Base-by-base conservation (phyloP, 1,284 basidiomycete species). In the Macrocystidia cucumis region DNA sequence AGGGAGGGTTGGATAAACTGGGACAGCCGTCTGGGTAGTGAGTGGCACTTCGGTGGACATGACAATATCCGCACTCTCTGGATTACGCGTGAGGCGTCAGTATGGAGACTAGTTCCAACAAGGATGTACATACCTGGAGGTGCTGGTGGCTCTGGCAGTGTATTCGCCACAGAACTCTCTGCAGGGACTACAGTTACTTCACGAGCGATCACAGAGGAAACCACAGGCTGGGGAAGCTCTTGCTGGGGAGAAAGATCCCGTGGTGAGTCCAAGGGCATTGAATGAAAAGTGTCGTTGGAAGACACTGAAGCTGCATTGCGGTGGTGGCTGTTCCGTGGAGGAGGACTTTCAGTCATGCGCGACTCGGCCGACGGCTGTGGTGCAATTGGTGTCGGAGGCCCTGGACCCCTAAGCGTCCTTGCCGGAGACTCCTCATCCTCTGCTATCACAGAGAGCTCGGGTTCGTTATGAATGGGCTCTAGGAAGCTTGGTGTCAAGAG, bases 391-490 rank as follows among this genome's bases (percentile, higher is more conserved):
- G 11, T 16, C 7, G 29, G 9, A 18, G 11, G 12, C 5, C 5
- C 17, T 5, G 5, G 17, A 30, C 19, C 29, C 12, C 14, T 30
- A 14, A 18, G 11, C 11, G 29, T 65, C 11, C 57, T 56, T 32
- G 76, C 72, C 3, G 52, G 56, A 6, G 61, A 57, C 47, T 84
- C 81, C 29, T 85, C 78, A 33, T 72, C 78, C 55, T 86, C 82
- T 1, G 67, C 75, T 38, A 86, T 86, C 35, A 83, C 64, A 21
- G 80, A 85, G 14, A 85, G 54, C 34, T 77, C 62, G 23, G 54
- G 57, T 32, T 53, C 56, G 21, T 63, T 58, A 23, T 34, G 42
- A 17, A 33, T n/a, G 11, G 45, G 31, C 19, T 33, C 36, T 9
- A 45, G 21, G 28, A 37, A 24, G 9, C 24, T 39, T 29, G 29